phyloP scores from a whole-genome alignment of 2,329 filamentous ascomycete genomes.

The Aureobasidium uvarum region DNA sequence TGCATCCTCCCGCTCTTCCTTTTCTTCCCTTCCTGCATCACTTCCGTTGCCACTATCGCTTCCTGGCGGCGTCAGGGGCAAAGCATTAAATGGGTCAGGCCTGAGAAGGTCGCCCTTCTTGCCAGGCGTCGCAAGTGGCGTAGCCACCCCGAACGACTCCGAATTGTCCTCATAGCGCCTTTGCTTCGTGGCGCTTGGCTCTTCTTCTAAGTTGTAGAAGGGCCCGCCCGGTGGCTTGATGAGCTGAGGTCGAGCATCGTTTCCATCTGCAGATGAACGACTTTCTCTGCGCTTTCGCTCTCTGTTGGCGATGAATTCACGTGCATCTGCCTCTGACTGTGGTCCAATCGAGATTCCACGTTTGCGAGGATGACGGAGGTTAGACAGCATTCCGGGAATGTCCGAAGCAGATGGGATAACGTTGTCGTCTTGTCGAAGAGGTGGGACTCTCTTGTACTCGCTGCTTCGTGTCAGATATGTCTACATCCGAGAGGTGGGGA shows the following conservation, averaged over 20 bases:
- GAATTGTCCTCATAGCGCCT: neutral
- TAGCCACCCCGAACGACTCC: neutral
- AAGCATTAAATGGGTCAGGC: constrained; percentile 18
- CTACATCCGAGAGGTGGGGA: neutral
- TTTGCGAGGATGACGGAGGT: constrained; percentile 75
- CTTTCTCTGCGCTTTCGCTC: constrained; percentile 66
- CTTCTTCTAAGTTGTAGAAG: neutral
- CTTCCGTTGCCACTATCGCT: constrained; percentile 33
- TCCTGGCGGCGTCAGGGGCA: constrained; percentile 36
- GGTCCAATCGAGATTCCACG: constrained; percentile 87
- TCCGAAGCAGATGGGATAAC: constrained; percentile 88
- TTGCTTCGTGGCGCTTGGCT: neutral
- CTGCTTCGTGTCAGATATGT: constrained; percentile 31
- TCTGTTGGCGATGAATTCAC: constrained; percentile 89
- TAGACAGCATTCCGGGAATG: constrained; percentile 75
- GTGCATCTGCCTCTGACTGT: constrained; percentile 93
- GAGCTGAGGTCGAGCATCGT: constrained; percentile 27
- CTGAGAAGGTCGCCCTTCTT: constrained; percentile 1
- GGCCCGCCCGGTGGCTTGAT: neutral
- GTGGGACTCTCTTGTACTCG: constrained; percentile 81
- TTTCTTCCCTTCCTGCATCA: constrained; percentile 27
- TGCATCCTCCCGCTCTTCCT: constrained; percentile 41
- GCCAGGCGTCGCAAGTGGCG: constrained; percentile 11
- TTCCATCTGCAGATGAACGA: constrained; percentile 40
- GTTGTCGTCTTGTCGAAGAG: constrained; percentile 74